Evolutionary conservation across 345 rosid genomes (phyloP).

Genomic region (Pistacia atlantica): DNA sequence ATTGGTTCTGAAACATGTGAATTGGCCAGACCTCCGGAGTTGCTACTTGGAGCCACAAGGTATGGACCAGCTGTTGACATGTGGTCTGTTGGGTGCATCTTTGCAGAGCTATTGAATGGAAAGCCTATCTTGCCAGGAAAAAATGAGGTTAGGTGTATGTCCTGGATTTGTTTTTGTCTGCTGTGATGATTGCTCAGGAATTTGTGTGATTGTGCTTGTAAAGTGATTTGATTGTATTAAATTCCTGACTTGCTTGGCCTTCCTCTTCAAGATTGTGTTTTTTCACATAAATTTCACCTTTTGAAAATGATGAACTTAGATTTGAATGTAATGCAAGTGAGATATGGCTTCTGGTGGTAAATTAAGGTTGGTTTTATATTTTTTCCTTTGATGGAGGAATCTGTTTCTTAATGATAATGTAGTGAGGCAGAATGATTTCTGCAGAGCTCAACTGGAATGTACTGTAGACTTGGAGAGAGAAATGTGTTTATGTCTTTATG

Average conservation of each 20-base stretch:
- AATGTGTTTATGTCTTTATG: background rate
- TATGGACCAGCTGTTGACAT: slow-evolving; percentile 97
- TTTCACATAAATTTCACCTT: background rate
- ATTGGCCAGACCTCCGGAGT: slow-evolving; percentile 84
- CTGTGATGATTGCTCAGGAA: background rate
- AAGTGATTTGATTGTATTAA: background rate
- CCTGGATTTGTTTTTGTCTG: background rate
- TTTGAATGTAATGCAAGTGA: background rate
- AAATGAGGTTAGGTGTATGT: slow-evolving; percentile 63
- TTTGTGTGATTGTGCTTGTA: background rate
- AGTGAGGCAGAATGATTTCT: background rate
- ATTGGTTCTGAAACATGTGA: slow-evolving; percentile 1
- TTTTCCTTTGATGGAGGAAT: background rate
- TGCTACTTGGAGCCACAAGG: slow-evolving; percentile 94
- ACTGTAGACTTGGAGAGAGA: background rate
- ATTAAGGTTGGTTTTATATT: background rate
- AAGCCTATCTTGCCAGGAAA: slow-evolving; percentile 94
- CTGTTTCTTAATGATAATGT: background rate
- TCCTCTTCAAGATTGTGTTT: background rate
- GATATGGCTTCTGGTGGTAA: background rate
- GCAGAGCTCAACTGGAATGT: background rate
- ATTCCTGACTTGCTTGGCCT: background rate
- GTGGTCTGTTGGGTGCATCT: slow-evolving; percentile 98
- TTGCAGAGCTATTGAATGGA: slow-evolving; percentile 92
- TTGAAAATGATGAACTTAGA: background rate